Evolutionary conservation across 495 filamentous ascomycete genomes (phyloP).

Genomic region (Haplographium delicatum): DNA sequence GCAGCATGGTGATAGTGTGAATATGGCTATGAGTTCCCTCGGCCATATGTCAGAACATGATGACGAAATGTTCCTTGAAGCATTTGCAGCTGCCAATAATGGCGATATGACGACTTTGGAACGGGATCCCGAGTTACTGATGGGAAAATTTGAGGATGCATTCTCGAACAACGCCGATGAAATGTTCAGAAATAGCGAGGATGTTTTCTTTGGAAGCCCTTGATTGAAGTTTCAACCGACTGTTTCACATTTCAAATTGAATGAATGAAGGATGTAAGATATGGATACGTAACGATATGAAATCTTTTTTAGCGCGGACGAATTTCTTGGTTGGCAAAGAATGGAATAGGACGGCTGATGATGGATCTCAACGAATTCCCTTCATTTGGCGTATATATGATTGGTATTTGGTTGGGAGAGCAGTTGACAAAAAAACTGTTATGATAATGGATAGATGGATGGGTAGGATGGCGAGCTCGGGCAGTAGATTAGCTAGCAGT

Average conservation of each 20-base stretch:
- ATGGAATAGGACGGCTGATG: neutral
- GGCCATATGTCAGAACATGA: slow-evolving; percentile 27
- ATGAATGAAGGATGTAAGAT: neutral
- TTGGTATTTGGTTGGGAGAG: neutral
- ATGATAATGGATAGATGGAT: neutral
- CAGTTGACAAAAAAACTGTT: neutral
- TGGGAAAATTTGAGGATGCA: slow-evolving; percentile 42
- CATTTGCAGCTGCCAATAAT: slow-evolving; percentile 25
- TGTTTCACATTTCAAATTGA: neutral
- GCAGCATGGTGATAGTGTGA: slow-evolving; percentile 25
- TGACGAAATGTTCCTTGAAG: slow-evolving; percentile 31
- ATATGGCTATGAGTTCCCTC: slow-evolving; percentile 24
- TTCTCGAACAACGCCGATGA: slow-evolving; percentile 35
- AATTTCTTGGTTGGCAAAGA: neutral
- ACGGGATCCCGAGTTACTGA: slow-evolving; percentile 34
- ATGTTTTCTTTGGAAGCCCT: slow-evolving; percentile 33
- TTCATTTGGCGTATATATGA: slow-evolving; percentile 8
- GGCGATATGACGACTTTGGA: slow-evolving; percentile 33
- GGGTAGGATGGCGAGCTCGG: neutral
- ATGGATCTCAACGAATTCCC: slow-evolving; percentile 2
- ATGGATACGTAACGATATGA: neutral
- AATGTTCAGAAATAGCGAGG: slow-evolving; percentile 35
- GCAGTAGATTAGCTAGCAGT: neutral
- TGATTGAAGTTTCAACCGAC: slow-evolving; percentile 8
- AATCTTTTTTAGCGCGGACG: neutral